Evolutionary conservation across 495 filamentous ascomycete species (phyloP), one percentile per base, ranked within the genome.

Genomic region (Symbiotaphrina buchneri): DNA sequence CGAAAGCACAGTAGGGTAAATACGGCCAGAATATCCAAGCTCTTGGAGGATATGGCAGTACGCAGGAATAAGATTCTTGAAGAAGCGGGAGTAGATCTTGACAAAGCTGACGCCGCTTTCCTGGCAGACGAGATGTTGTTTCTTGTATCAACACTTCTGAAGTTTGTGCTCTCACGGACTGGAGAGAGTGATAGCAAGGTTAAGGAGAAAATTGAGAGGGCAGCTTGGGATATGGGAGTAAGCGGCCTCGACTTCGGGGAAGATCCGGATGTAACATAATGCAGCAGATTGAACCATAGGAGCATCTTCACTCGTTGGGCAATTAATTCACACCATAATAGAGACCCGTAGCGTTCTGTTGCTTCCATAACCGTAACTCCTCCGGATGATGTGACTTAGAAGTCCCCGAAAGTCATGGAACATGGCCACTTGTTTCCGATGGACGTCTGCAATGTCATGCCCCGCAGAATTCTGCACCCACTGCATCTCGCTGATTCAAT

Each of bases 401-500:
- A n/a, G n/a, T n/a, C n/a, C n/a, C n/a, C n/a, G n/a, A n/a, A n/a
- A n/a, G n/a, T n/a, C n/a, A n/a, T n/a, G n/a, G n/a, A n/a, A n/a
- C n/a, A n/a, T n/a, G n/a, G n/a, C n/a, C n/a, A n/a, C n/a, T n/a
- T n/a, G n/a, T n/a, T n/a, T n/a, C n/a, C n/a, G n/a, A n/a, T n/a
- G n/a, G n/a, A n/a, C n/a, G n/a, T n/a, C n/a, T n/a, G n/a, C n/a
- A n/a, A n/a, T n/a, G n/a, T n/a, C n/a, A n/a, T n/a, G n/a, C n/a
- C n/a, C n/a, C n/a, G n/a, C n/a, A n/a, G n/a, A n/a, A n/a, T n/a
- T n/a, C n/a, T n/a, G n/a, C n/a, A n/a, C n/a, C n/a, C n/a, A n/a
- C n/a, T n/a, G n/a, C n/a, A n/a, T n/a, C n/a, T n/a, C n/a, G 8
- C 22, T 13, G 13, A 28, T 2, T 51, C 35, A 93, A 47, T 83